These are phyloP conservation scores for Penicillium ochrochloron DNA, from an alignment of 495 filamentous ascomycete genomes.

Conservation along the genomic window DNA sequence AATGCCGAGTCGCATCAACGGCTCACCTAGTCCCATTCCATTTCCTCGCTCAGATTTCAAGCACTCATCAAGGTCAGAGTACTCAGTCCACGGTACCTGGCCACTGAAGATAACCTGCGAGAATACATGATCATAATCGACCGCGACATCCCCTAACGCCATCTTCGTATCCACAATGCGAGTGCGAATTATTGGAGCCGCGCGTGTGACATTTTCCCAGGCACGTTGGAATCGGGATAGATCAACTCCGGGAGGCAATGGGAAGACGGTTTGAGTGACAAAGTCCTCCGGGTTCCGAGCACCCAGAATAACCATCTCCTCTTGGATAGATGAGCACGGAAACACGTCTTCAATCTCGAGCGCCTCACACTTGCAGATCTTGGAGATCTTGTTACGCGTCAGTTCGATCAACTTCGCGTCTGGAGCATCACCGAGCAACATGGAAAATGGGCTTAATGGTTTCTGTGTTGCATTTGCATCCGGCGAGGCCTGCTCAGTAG, in stretches of 20 bases:
- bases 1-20: not conserved
- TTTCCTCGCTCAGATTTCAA: not conserved
- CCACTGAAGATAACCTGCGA: not conserved
- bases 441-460: not conserved
- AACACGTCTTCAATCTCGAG: not conserved
- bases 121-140: not conserved
- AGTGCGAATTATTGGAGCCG: not conserved
- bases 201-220: not conserved
- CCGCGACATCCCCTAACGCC: not conserved
- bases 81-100: not conserved
- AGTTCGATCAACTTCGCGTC: not conserved
- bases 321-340: not conserved
- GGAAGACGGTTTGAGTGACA: constrained; percentile 1
- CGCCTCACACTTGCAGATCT: constrained; percentile 2
- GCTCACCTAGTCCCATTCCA: constrained; percentile 3
- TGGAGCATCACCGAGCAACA: not conserved
- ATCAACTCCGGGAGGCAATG: not conserved
- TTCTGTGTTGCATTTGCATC: not conserved
- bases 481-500: not conserved
- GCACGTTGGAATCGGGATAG: not conserved
- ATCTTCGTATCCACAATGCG: not conserved
- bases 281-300: not conserved
- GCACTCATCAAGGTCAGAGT: constrained; percentile 1
- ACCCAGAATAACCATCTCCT: not conserved
- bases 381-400: not conserved